These are phyloP conservation scores for Calonectria naviculata DNA, from an alignment of 2,329 filamentous ascomycete species.

Conservation along the genomic window DNA sequence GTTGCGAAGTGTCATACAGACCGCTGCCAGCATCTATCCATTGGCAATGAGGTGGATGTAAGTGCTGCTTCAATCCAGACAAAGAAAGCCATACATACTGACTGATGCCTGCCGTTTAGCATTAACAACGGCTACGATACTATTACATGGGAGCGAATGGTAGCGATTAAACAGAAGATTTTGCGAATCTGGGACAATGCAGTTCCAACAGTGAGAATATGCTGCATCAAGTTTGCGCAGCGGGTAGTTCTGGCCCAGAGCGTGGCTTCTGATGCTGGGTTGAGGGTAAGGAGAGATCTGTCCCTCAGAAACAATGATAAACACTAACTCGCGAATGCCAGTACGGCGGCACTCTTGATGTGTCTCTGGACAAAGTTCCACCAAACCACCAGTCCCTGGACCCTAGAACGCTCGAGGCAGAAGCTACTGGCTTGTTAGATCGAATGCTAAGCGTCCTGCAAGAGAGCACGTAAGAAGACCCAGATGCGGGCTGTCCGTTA, in stretches of 20 bases:
- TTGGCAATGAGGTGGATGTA: slow-evolving; percentile 95
- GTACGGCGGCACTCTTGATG: slow-evolving; percentile 70
- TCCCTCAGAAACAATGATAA: not conserved
- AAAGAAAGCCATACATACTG: slow-evolving; percentile 26
- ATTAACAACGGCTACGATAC: slow-evolving; percentile 87
- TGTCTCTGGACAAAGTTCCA: slow-evolving; percentile 88
- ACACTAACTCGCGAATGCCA: slow-evolving; percentile 38
- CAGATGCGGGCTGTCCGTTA: not conserved
- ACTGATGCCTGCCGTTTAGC: slow-evolving; percentile 61
- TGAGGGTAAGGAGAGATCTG: slow-evolving; percentile 68
- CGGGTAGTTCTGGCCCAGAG: slow-evolving; percentile 93
- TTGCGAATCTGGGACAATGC: slow-evolving; percentile 88
- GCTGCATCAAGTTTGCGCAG: slow-evolving; percentile 98
- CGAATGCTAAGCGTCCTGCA: slow-evolving; percentile 87
- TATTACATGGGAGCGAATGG: slow-evolving; percentile 88
- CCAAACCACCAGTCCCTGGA: slow-evolving; percentile 85
- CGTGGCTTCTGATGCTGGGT: slow-evolving; percentile 82
- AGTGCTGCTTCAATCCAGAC: slow-evolving; percentile 57
- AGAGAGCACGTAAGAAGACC: slow-evolving; percentile 76
- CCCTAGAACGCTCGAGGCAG: slow-evolving; percentile 86
- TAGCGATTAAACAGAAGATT: slow-evolving; percentile 88
- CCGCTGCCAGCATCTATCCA: slow-evolving; percentile 92
- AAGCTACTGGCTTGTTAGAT: slow-evolving; percentile 91
- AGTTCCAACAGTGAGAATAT: slow-evolving; percentile 81
- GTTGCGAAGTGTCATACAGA: slow-evolving; percentile 87